Percentiles rank a stretch among this genome's conserved stretches.
phyloP scores from a whole-genome alignment of 2,329 filamentous ascomycete species.

The Hyphodiscus sp. region DNA sequence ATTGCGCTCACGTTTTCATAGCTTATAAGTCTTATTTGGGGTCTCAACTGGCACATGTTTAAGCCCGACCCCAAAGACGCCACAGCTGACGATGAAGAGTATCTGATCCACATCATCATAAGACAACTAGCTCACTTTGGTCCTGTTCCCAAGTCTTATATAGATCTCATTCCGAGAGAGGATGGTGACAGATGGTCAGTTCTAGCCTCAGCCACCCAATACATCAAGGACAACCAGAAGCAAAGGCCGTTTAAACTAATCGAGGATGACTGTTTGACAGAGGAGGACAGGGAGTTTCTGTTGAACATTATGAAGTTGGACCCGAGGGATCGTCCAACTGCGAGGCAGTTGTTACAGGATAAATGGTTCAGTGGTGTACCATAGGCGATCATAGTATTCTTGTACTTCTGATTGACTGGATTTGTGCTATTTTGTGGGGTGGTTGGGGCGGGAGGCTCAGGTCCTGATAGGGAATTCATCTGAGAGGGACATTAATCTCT shows the following conservation, averaged over 20 bases:
- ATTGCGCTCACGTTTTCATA: slow-evolving; percentile 18
- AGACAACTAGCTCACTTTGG: slow-evolving; percentile 21
- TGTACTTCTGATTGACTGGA: no score
- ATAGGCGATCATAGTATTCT: slow-evolving; percentile 9
- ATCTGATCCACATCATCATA: slow-evolving; percentile 20
- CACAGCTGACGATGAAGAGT: slow-evolving; percentile 20
- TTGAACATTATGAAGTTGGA: slow-evolving; percentile 24
- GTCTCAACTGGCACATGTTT: slow-evolving; percentile 22
- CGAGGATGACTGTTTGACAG: slow-evolving; percentile 20
- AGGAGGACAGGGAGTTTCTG: slow-evolving; percentile 19
- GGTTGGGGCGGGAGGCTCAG: no score
- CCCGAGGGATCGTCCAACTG: slow-evolving; percentile 24
- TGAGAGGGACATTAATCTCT: no score
- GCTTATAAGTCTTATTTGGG: slow-evolving; percentile 26
- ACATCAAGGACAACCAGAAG: slow-evolving; percentile 18
- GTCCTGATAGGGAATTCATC: no score
- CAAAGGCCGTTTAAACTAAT: slow-evolving; percentile 22
- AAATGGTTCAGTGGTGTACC: slow-evolving; percentile 23
- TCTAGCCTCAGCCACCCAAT: slow-evolving; percentile 15
- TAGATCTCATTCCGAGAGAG: slow-evolving; percentile 20
- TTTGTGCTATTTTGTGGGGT: no score
- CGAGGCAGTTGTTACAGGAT: slow-evolving; percentile 22
- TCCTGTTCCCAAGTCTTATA: slow-evolving; percentile 20
- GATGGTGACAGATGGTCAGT: slow-evolving; percentile 18
- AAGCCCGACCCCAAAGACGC: slow-evolving; percentile 22